Evolutionary conservation across 768 basidiomycete species (phyloP).

Genomic region (Podaxis sp.): DNA sequence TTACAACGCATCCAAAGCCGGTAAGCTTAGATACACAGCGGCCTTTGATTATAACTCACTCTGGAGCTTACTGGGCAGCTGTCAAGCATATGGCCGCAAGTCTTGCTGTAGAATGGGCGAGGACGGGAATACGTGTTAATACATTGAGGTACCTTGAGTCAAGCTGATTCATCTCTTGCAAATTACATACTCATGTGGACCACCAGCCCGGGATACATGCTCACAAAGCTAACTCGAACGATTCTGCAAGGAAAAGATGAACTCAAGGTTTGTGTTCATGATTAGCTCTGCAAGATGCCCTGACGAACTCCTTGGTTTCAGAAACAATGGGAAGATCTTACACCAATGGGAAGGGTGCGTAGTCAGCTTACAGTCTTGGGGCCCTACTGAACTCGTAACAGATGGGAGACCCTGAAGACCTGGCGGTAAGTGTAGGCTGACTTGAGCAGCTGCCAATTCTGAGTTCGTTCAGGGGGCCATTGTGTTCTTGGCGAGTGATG

Average conservation of each 20-base stretch:
- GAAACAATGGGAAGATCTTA: slow-evolving; percentile 83
- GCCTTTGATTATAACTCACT: neutral
- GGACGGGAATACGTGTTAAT: slow-evolving; percentile 85
- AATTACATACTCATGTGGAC: neutral
- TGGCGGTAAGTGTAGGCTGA: slow-evolving; percentile 54
- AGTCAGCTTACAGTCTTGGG: neutral
- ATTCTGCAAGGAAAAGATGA: slow-evolving; percentile 75
- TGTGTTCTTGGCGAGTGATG: slow-evolving; percentile 89
- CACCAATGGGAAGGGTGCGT: slow-evolving; percentile 83
- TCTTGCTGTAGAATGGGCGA: slow-evolving; percentile 95
- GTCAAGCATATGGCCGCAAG: slow-evolving; percentile 94
- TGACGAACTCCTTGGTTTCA: slow-evolving; percentile 27
- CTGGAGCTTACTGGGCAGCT: slow-evolving; percentile 40
- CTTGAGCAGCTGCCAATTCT: slow-evolving; percentile 5
- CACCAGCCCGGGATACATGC: slow-evolving; percentile 87
- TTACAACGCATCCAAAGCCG: slow-evolving; percentile 95
- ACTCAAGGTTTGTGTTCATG: slow-evolving; percentile 57
- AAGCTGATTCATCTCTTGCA: neutral
- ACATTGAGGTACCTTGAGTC: slow-evolving; percentile 53
- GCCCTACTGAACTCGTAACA: slow-evolving; percentile 26
- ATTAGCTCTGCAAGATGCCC: neutral
- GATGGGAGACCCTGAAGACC: slow-evolving; percentile 93
- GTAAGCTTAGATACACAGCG: slow-evolving; percentile 32
- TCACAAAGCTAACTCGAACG: slow-evolving; percentile 84
- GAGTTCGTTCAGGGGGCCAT: slow-evolving; percentile 64